phyloP scores from a whole-genome alignment of 1,139 yeast genomes.

The Pichiaceae sp. region DNA sequence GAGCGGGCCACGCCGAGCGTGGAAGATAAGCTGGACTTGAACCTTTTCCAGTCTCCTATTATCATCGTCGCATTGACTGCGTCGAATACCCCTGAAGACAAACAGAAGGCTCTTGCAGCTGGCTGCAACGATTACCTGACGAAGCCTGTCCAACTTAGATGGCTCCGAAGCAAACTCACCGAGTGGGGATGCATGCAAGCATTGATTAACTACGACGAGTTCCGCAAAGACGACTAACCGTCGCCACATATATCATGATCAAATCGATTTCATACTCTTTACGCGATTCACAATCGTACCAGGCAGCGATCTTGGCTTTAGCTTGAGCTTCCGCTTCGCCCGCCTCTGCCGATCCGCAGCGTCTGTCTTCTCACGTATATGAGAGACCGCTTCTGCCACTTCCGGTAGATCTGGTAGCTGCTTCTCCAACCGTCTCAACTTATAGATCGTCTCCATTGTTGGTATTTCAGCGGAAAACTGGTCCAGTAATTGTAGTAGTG shows the following conservation, averaged over 20 bases:
- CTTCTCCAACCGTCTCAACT: too few relatives aligned
- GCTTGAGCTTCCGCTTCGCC: too few relatives aligned
- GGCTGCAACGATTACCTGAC: slow-evolving; percentile 96
- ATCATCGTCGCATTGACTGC: slow-evolving; percentile 96
- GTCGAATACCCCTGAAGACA: slow-evolving; percentile 77
- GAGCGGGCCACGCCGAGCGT: background rate
- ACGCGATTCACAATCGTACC: too few relatives aligned
- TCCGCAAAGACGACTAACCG: slow-evolving; percentile 16
- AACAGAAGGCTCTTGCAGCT: slow-evolving; percentile 86
- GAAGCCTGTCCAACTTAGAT: slow-evolving; percentile 90
- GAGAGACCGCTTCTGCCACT: too few relatives aligned
- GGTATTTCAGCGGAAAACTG: too few relatives aligned
- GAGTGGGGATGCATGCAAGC: slow-evolving; percentile 99
- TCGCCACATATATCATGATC: too few relatives aligned
- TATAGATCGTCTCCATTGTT: too few relatives aligned
- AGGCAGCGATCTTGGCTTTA: too few relatives aligned
- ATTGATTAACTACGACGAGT: slow-evolving; percentile 88
- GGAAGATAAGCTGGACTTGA: slow-evolving; percentile 44
- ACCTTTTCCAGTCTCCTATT: slow-evolving; percentile 76
- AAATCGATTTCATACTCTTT: too few relatives aligned
- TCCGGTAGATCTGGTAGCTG: too few relatives aligned
- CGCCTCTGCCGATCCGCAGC: too few relatives aligned
- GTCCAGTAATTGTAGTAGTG: slow-evolving; percentile 17
- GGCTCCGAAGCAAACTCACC: slow-evolving; percentile 90
- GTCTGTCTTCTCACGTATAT: too few relatives aligned